Base-by-base conservation (phyloP, 2,329 filamentous ascomycete genomes). In the Simplicillium sp. region DNA sequence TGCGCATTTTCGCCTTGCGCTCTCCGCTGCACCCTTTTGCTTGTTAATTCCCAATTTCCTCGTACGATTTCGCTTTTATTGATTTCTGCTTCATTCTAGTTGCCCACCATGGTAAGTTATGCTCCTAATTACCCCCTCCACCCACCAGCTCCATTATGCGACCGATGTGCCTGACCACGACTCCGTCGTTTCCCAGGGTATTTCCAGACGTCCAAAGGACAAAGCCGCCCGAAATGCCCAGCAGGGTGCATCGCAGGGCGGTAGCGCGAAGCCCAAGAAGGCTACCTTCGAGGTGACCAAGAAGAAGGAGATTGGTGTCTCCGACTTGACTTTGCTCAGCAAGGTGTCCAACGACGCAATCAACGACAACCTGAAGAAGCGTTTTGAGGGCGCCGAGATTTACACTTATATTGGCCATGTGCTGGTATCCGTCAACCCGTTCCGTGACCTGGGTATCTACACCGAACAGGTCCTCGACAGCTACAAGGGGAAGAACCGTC, bases 371-470 rank as follows among this genome's bases (percentile, higher is more conserved):
- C 63, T 98, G 62, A 95, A 96, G 74, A 94, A 97, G 71, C 82
- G 92, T 47, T 98, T 98, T 65, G 87, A 97, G 60, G 89, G 90
- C 73, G 83, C 76, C 62, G 90, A 98, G 67, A 98, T 98, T 62
- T 98, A 98, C 70, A 98, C 92, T 58, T 98, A 98, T 65, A 98
- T 98, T 61, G 92, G 92, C 68, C 90, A 97, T 83, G 92, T 98
- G 65, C 66, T 98, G 75, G 92, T 98, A 53, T 97, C 92, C 32
- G 92, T 98, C 62, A 98, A 98, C 65, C 92, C 92, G 29, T 98
- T 98, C 65, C 82, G 87, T 59, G 92, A 98, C 59, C 74, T 95
- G 69, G 92, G 92, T 42, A 97, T 98, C 67, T 98, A 98, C 67
- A 97, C 90, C 62, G 90, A 97, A 51, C 70, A 83, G 56, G 88